A percentile compares a stretch with the other conserved stretches of the same genome.
Evolutionary conservation across 2,329 filamentous ascomycete species (phyloP).

Genomic region (Scolecobasidium constrictum): DNA sequence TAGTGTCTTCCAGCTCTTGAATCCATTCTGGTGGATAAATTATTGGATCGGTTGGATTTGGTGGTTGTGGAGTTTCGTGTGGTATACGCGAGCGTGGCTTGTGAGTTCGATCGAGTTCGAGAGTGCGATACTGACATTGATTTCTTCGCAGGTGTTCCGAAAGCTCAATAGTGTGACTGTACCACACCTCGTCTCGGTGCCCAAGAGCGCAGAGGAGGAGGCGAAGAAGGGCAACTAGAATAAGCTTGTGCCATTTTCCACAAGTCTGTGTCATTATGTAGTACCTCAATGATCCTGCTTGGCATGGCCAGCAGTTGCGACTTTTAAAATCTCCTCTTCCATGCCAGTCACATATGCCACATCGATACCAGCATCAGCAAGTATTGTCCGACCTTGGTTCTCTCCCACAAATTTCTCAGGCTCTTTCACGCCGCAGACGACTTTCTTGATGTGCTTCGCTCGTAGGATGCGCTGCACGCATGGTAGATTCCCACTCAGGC

Average conservation of each 20-base stretch:
- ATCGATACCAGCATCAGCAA: slow-evolving; percentile 62
- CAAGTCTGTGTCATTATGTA: neutral
- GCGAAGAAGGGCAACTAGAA: slow-evolving; percentile 15
- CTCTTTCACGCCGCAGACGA: slow-evolving; percentile 82
- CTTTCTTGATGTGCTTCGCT: slow-evolving; percentile 51
- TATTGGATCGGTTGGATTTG: slow-evolving; percentile 27
- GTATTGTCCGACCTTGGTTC: slow-evolving; percentile 61
- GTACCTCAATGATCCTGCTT: slow-evolving; percentile 12
- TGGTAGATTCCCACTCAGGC: slow-evolving; percentile 62
- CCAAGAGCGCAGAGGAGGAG: slow-evolving; percentile 43
- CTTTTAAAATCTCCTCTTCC: slow-evolving; percentile 67
- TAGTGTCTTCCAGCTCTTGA: slow-evolving; percentile 21
- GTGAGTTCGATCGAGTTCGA: too few species aligned
- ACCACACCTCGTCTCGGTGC: slow-evolving; percentile 40
- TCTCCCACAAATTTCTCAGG: slow-evolving; percentile 81
- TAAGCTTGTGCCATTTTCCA: too few species aligned
- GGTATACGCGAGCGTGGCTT: slow-evolving; percentile 29
- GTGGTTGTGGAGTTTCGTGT: slow-evolving; percentile 27
- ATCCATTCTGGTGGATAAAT: slow-evolving; percentile 26
- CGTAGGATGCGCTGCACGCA: slow-evolving; percentile 70
- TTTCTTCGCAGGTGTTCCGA: slow-evolving; percentile 35
- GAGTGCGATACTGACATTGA: too few species aligned
- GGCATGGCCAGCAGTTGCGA: slow-evolving; percentile 74
- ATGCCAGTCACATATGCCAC: slow-evolving; percentile 65
- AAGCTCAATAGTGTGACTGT: slow-evolving; percentile 41